Base-by-base conservation (phyloP, 192 early-diverging fungal species). In the Linnemannia schmuckeri region DNA sequence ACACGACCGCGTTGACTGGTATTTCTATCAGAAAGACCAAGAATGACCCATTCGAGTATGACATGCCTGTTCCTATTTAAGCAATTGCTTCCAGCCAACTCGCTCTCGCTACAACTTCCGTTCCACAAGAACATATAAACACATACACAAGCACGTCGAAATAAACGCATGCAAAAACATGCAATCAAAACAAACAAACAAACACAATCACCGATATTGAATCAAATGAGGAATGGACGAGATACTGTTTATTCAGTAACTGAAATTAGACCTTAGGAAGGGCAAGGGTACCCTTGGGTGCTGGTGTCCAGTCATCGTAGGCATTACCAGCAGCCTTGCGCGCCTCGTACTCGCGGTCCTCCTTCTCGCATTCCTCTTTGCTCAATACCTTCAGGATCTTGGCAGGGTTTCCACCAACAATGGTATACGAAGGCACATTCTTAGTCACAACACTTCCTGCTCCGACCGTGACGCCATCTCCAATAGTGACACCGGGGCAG, bases 371-470 rank as follows among this genome's bases (percentile, higher is more conserved):
- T 22, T 87, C 79, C 49, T 87, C 85, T 66, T 81, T 74, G 66
- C 66, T 70, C 55, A 87, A 38, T 4, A 81, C 85, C 61, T 91
- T 94, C 66, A 97, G 88, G 37, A 97, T 91, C 42, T 91, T 91
- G 20, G 97, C 97, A 22, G 98, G 98, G 76, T 96, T 98, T 4
- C 98, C 98, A 0, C 89, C 95, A 33, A 97, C 97, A 22, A 98
- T 91, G 1, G 93, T 91, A 70, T 96, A 91, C 9, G 93, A 79
- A 9, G 94, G 94, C 0, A 99, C 95, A 72, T 97, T 94, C 86
- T 97, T 97, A 24, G 96, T 98, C 27, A 99, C 97, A 8, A 99
- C 94, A 35, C 94, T 88, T 3, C 97, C 97, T 12, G 97, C 98
- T 12, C 93, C 96, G 66, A 96, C 55, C 0, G 93, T 94, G 13